Percentiles rank a stretch among this genome's conserved stretches.
Conservation (phyloP, 2,329 filamentous ascomycete species). For the Verticillium isaacii region DNA sequence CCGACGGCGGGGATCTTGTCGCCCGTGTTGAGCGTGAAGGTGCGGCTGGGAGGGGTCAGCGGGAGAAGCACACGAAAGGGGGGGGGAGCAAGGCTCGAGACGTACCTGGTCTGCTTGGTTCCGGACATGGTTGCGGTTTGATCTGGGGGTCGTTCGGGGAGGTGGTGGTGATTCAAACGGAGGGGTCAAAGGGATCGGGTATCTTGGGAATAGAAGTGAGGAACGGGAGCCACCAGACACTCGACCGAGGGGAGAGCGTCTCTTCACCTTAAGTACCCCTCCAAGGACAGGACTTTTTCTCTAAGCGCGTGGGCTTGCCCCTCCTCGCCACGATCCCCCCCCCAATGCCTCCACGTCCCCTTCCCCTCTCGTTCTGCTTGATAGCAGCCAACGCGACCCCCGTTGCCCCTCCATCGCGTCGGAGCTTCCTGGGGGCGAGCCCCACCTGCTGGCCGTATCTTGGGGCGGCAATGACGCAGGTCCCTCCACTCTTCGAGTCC, state of each 20-base stretch:
- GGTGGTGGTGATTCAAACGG: not conserved
- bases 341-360: not conserved
- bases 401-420: not conserved
- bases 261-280: not conserved
- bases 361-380: not conserved
- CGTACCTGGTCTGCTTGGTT: constrained; percentile 10
- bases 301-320: not conserved
- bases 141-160: not conserved
- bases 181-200: not conserved
- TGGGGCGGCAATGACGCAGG: not conserved
- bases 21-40: constrained; percentile 69
- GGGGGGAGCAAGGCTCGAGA: not conserved
- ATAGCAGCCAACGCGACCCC: not conserved
- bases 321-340: not conserved
- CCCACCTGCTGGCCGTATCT: not conserved
- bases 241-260: not conserved
- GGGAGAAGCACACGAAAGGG: not conserved
- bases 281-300: not conserved
- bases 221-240: not conserved
- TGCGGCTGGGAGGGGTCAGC: constrained; percentile 29
- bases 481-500: not conserved
- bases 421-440: not conserved
- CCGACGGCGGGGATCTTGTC: constrained; percentile 74
- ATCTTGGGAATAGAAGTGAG: not conserved
- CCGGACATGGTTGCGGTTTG: constrained; percentile 5